Percentiles rank a stretch among this genome's conserved stretches.
Conservation (phyloP, 2,329 filamentous ascomycete species). For the Monosporascus sp. region DNA sequence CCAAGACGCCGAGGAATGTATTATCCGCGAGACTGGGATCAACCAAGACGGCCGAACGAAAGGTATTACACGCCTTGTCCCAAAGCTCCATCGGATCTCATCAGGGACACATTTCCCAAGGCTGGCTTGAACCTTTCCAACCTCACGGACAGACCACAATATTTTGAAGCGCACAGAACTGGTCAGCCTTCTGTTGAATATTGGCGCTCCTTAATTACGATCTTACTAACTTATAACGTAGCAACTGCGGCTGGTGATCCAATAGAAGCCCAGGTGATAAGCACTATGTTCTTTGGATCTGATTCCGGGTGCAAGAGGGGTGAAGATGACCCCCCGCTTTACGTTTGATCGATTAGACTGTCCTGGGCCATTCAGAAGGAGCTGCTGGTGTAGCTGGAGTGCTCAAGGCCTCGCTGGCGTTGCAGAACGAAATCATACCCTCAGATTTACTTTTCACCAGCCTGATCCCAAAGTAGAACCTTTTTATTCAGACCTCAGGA, state of each 20-base stretch:
- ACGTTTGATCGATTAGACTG: slow-evolving; percentile 10
- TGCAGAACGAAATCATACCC: slow-evolving; percentile 15
- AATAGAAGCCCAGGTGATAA: slow-evolving; percentile 17
- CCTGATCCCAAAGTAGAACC: slow-evolving; percentile 20
- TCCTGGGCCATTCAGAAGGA: slow-evolving; percentile 3
- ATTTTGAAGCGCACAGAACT: slow-evolving; percentile 25
- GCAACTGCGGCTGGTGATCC: slow-evolving; percentile 21
- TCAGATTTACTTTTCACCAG: slow-evolving; percentile 26
- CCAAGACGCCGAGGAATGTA: slow-evolving; percentile 11
- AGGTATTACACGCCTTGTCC: slow-evolving; percentile 9
- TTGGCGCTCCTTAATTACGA: too few relatives aligned
- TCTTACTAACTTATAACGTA: too few relatives aligned
- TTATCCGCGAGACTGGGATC: slow-evolving; percentile 13
- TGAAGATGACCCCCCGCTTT: background rate
- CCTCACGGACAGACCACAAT: slow-evolving; percentile 15
- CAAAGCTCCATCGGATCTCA: slow-evolving; percentile 4
- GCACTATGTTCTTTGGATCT: slow-evolving; percentile 7
- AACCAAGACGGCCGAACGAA: slow-evolving; percentile 12
- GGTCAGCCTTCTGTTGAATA: background rate
- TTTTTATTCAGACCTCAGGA: slow-evolving; percentile 13
- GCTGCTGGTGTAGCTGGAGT: slow-evolving; percentile 22
- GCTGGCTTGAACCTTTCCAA: slow-evolving; percentile 5
- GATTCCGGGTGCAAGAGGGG: background rate
- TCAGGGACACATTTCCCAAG: slow-evolving; percentile 3
- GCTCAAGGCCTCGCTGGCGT: slow-evolving; percentile 15